These are phyloP conservation scores for Cryptosporidium sp. DNA, from an alignment of 169 alveolate genomes.

Conservation along the genomic window DNA sequence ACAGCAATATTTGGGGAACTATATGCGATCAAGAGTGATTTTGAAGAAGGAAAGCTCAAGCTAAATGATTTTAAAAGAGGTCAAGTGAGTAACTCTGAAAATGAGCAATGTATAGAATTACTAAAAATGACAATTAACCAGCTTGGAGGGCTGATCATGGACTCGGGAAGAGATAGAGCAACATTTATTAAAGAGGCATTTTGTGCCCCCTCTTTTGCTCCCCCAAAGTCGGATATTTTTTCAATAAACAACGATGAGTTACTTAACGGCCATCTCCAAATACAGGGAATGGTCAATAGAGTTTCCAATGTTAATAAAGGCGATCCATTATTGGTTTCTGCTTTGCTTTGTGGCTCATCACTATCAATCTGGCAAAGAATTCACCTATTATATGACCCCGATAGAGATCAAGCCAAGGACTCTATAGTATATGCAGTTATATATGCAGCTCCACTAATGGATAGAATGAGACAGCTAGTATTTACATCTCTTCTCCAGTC, in stretches of 20 bases:
- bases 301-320: constrained; percentile 61
- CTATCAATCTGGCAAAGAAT: constrained; percentile 73
- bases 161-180: constrained; percentile 72
- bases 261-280: neutral
- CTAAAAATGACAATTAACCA: constrained; percentile 58
- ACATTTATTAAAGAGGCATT: constrained; percentile 69
- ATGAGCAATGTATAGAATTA: constrained; percentile 58
- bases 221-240: constrained; percentile 61
- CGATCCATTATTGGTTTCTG: constrained; percentile 63
- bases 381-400: constrained; percentile 67
- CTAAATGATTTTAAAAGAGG: constrained; percentile 5
- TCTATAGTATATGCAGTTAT: constrained; percentile 60
- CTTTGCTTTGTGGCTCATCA: constrained; percentile 59
- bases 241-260: constrained; percentile 29
- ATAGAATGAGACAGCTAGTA: constrained; percentile 71
- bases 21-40: constrained; percentile 35
- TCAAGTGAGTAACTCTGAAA: constrained; percentile 17
- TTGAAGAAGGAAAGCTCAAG: constrained; percentile 37
- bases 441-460: constrained; percentile 72
- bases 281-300: constrained; percentile 10
- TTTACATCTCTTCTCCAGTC: constrained; percentile 60
- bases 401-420: constrained; percentile 64
- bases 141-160: constrained; percentile 48
- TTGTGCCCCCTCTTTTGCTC: constrained; percentile 74
- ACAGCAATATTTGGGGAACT: constrained; percentile 68